Conservation (phyloP, 805 yeast genomes). For the Cephaloascus albidus region DNA sequence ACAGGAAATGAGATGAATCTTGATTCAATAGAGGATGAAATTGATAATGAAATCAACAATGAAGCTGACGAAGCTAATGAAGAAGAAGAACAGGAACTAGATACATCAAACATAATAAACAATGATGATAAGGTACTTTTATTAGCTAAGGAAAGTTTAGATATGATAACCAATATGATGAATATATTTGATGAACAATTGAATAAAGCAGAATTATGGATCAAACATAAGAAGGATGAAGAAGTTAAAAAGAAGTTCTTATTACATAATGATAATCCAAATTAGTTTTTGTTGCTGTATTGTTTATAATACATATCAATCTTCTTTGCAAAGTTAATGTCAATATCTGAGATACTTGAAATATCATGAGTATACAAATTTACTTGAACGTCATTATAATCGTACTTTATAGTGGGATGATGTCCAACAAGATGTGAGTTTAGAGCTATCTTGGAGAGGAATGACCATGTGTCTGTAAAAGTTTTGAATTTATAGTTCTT, state of each 20-base stretch:
- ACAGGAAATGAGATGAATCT: background rate
- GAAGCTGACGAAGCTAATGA: background rate
- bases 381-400: slow-evolving; percentile 49
- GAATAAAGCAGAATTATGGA: slow-evolving; percentile 82
- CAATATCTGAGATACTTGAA: slow-evolving; percentile 41
- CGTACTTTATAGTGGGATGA: slow-evolving; percentile 62
- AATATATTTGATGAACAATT: slow-evolving; percentile 79
- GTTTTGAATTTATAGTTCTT: slow-evolving; percentile 28
- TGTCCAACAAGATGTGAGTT: slow-evolving; percentile 52
- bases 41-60: too few species aligned
- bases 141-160: slow-evolving; percentile 83
- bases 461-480: slow-evolving; percentile 59
- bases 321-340: slow-evolving; percentile 41
- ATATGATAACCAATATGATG: slow-evolving; percentile 77
- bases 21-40: background rate
- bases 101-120: slow-evolving; percentile 12
- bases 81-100: background rate
- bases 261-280: background rate
- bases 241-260: slow-evolving; percentile 1
- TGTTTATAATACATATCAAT: background rate
- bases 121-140: slow-evolving; percentile 67
- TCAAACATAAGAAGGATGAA: slow-evolving; percentile 32
- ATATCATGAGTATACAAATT: slow-evolving; percentile 60
- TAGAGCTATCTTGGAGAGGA: slow-evolving; percentile 48
- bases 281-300: background rate